Evolutionary conservation across 495 filamentous ascomycete species (phyloP), one percentile per base, ranked within the genome.

Genomic region (Penicillium turbatum): DNA sequence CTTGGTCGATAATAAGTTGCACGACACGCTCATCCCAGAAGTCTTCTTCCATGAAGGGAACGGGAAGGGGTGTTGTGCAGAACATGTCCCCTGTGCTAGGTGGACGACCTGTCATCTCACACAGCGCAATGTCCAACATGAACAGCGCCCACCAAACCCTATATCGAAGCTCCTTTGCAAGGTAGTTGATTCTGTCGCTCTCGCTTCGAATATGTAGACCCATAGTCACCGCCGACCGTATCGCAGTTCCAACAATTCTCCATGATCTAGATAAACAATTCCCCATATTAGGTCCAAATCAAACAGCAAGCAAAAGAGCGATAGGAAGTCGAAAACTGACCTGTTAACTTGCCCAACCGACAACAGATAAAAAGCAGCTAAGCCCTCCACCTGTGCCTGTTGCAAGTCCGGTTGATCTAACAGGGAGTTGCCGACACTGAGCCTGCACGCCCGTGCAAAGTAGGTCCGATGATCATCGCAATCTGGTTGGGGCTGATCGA

Each of bases 161-260:
- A 45, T 72, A 73, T 12, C 71, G 66, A 38, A 62, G 67, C 41
- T 75, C 72, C 48, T 78, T 82, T 5, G 83, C 77, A 11, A 69
- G 53, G 32, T 79, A 71, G 13, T 61, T 55, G 21, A 83, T 58
- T 7, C 66, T 66, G 11, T 64, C 70, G 32, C 72, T 79, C 32
- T 82, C 77, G 55, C 79, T 86, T 16, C 82, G 79, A 16, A 86
- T 63, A 54, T 87, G 82, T 21, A 88, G 67, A 11, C 83, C 84
- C 49, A 87, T 76, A 0, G 77, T 75, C 34, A 79, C 67, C 7
- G 81, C 82, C 52, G 80, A 78, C 39, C 82, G 77, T 51, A 86
- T 71, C 9, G 81, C 79, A 31, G 83, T 69, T 21, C 83, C 84
- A 60, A 72, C 76, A 26, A 81, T 70, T 55, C 77, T 73, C 82